Percentiles rank a stretch among this genome's conserved stretches.
Conservation (phyloP, 1,284 basidiomycete genomes). For the Ganoderma multipileum region DNA sequence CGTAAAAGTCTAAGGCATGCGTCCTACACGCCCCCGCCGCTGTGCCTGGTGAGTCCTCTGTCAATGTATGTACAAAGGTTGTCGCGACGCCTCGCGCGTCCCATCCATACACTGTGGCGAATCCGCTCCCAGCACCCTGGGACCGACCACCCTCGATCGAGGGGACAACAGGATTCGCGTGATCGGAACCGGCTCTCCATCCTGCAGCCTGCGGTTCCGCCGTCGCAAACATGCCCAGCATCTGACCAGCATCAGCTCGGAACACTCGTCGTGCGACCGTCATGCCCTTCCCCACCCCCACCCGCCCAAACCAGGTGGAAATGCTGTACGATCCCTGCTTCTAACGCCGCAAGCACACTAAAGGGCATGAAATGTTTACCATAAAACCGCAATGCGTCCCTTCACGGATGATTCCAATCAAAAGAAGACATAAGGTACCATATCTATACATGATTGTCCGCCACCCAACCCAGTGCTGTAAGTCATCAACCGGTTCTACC, state of each 20-base stretch:
- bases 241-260: neutral
- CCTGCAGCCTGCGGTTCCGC: neutral
- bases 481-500: too few relatives aligned
- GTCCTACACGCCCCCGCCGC: neutral
- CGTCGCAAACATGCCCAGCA: neutral
- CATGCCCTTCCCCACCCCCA: neutral
- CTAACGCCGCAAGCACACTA: neutral
- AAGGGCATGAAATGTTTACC: neutral
- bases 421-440: neutral
- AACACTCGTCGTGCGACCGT: neutral
- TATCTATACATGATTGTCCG: neutral
- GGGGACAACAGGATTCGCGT: neutral
- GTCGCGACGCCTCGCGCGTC: too few relatives aligned
- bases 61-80: neutral
- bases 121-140: neutral
- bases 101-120: neutral
- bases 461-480: too few relatives aligned
- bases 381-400: neutral
- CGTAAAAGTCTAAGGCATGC: constrained; percentile 11
- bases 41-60: neutral
- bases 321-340: neutral
- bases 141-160: neutral
- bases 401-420: neutral
- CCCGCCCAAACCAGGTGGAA: neutral
- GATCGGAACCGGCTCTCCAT: constrained; percentile 4